Evolutionary conservation across 2,329 filamentous ascomycete species (phyloP).

Genomic region (Fusarium sublunatum): DNA sequence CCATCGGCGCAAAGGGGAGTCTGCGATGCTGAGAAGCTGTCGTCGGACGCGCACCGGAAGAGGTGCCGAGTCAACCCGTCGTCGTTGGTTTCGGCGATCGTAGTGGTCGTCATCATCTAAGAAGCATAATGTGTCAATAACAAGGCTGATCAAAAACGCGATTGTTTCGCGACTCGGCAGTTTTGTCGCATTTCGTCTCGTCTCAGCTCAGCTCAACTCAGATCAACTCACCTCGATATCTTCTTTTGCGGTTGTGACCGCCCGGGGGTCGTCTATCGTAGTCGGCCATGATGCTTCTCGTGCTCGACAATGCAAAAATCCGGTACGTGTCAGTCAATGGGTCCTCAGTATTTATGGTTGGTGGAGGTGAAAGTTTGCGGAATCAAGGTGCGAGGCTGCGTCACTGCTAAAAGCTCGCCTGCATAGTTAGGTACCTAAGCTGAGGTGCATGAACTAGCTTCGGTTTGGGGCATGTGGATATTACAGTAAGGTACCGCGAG

Average conservation of each 20-base stretch:
- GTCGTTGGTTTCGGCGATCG: constrained; percentile 77
- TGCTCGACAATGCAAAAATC: constrained; percentile 7
- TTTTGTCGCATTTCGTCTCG: constrained; percentile 1
- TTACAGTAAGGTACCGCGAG: constrained; percentile 21
- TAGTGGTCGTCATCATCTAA: constrained; percentile 79
- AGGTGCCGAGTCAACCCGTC: constrained; percentile 77
- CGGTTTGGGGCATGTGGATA: constrained; percentile 23
- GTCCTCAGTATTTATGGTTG: constrained; percentile 1
- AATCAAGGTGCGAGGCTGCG: constrained; percentile 33
- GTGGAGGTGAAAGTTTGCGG: constrained; percentile 30
- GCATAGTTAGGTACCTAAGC: constrained; percentile 10
- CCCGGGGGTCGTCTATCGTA: constrained; percentile 66
- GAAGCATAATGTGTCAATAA: constrained; percentile 33
- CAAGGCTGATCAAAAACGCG: constrained; percentile 15
- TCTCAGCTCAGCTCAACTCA: not conserved
- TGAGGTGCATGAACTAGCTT: constrained; percentile 38
- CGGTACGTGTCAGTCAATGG: constrained; percentile 19
- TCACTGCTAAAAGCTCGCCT: constrained; percentile 40
- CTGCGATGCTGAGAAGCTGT: constrained; percentile 82
- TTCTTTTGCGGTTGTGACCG: constrained; percentile 76
- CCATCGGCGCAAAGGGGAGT: constrained; percentile 81
- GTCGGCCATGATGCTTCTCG: constrained; percentile 60
- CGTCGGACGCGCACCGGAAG: constrained; percentile 77
- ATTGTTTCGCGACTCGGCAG: constrained; percentile 42
- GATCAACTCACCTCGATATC: constrained; percentile 74